Conservation (phyloP, 176 grass and related monocot species). For the Oryza glaberrima region DNA sequence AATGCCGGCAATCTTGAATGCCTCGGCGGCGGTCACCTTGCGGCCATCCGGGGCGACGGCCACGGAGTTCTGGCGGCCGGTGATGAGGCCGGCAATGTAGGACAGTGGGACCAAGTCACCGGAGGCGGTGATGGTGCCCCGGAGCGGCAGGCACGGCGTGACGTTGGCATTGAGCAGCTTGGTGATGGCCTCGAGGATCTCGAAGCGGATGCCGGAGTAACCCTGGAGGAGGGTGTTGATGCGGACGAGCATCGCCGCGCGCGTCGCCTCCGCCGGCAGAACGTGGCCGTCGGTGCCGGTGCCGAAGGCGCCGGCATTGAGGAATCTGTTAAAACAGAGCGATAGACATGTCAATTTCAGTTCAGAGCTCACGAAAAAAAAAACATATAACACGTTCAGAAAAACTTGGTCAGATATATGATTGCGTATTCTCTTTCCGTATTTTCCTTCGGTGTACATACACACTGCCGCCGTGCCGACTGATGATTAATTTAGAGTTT, state of each 20-base stretch:
- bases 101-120: conserved; percentile 81
- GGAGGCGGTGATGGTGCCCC: conserved; percentile 81
- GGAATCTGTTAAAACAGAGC: conserved; percentile 46
- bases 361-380: background rate
- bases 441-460: background rate
- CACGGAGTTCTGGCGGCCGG: conserved; percentile 63
- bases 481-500: background rate
- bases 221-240: conserved; percentile 91
- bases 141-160: conserved; percentile 75
- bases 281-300: conserved; percentile 57
- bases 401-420: background rate
- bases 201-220: conserved; percentile 88
- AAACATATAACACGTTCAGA: background rate
- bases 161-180: conserved; percentile 81
- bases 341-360: conserved; percentile 15
- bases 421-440: background rate
- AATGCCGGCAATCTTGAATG: conserved; percentile 78
- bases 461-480: background rate
- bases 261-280: conserved; percentile 62
- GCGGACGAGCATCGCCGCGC: conserved; percentile 80
- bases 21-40: conserved; percentile 64
- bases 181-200: conserved; percentile 84
- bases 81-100: conserved; percentile 85
- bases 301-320: conserved; percentile 81
- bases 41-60: conserved; percentile 65